Evolutionary conservation across 345 rosid genomes (phyloP), one percentile per base, ranked within the genome.

Genomic region (Cardamine resedifolia): DNA sequence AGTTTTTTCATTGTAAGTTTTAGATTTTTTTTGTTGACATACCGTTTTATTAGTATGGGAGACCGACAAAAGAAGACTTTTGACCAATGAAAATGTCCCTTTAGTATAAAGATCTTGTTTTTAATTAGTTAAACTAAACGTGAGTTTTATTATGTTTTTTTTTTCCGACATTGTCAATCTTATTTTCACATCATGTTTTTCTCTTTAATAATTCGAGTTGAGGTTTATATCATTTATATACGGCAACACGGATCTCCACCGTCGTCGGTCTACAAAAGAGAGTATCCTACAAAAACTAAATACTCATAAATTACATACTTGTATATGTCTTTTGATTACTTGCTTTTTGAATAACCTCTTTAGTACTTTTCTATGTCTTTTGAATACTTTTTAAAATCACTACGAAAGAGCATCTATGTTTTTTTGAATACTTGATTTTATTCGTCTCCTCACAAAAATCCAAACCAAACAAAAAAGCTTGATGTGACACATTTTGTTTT

Each of bases 401-500:
- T 43, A 15, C 47, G n/a, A 43, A 43, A 15, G 47, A 15, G 47
- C 15, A n/a, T 43, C 19, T 41, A 43, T n/a, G 11, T 28, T 10
- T 33, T 33, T 27, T 21, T 58, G 30, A 59, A 60, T 48, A 7
- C 59, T 34, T 59, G 67, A 36, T 50, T 61, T 30, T 28, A 27
- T 61, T 27, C 68, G 24, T 26, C 53, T 26, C 16, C 28, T 62
- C 78, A 39, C 68, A 59, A 21, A 59, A 59, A 3, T 38, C 47
- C 78, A 67, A 74, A 67, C 45, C 60, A 66, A 67, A 52, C 11
- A 43, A 67, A 75, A 75, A 67, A 44, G 58, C 12, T 53, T 68
- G 74, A 76, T 61, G 70, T 76, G 79, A 76, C 79, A 14, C 19
- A 12, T 20, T 75, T 75, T 75, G 74, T 75, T 75, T 41, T 61